Evolutionary conservation across 2,329 filamentous ascomycete species (phyloP).

Genomic region (Clarireedia homoeocarpa): DNA sequence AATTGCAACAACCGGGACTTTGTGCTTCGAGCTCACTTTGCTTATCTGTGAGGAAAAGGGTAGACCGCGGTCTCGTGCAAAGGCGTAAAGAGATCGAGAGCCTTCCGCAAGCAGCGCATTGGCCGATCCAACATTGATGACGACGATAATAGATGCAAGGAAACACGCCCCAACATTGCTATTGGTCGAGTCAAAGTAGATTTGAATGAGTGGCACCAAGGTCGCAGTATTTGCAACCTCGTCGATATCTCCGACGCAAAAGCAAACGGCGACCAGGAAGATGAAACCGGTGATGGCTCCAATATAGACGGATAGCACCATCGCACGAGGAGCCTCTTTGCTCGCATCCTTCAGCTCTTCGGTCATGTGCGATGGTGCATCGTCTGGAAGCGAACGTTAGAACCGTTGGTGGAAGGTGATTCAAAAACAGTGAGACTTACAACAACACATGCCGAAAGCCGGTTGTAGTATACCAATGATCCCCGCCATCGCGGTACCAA

Average conservation of each 20-base stretch:
- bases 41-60: conserved; percentile 41
- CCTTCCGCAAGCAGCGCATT: conserved; percentile 32
- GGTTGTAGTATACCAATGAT: conserved; percentile 47
- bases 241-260: conserved; percentile 43
- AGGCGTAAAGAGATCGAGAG: conserved; percentile 35
- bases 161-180: conserved; percentile 38
- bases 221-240: conserved; percentile 35
- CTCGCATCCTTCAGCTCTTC: conserved; percentile 46
- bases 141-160: conserved; percentile 38
- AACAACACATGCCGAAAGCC: conserved; percentile 47
- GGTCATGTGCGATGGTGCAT: conserved; percentile 43
- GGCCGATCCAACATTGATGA: conserved; percentile 33
- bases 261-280: conserved; percentile 41
- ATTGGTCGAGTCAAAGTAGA: conserved; percentile 40
- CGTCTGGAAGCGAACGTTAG: conserved; percentile 10
- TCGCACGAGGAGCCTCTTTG: conserved; percentile 41
- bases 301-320: conserved; percentile 39
- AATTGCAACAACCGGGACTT: conserved; percentile 43
- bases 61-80: conserved; percentile 44
- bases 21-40: conserved; percentile 37
- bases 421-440: conserved; percentile 13
- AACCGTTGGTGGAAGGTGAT: not conserved
- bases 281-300: conserved; percentile 40
- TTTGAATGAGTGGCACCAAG: conserved; percentile 41
- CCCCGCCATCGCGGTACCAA: conserved; percentile 40